Conservation (phyloP, 2,329 filamentous ascomycete genomes). For the Scytalidium sp. region DNA sequence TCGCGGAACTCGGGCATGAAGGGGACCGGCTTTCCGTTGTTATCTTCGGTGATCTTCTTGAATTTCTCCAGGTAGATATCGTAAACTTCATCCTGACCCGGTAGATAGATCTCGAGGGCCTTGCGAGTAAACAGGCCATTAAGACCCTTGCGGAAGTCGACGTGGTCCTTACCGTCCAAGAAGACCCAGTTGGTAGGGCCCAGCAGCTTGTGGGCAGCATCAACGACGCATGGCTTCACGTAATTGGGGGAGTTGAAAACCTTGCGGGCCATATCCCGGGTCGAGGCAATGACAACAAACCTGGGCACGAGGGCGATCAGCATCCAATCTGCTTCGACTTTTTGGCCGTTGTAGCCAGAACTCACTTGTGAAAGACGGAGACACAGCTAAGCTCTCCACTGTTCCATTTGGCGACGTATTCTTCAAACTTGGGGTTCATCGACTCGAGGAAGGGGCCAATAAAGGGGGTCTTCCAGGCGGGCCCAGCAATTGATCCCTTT, state of each 20-base stretch:
- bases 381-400: slow-evolving; percentile 93
- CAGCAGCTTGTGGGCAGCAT: slow-evolving; percentile 89
- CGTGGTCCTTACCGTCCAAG: slow-evolving; percentile 89
- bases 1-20: slow-evolving; percentile 95
- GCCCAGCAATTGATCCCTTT: slow-evolving; percentile 75
- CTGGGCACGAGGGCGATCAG: slow-evolving; percentile 39
- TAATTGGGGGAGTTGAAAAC: slow-evolving; percentile 91
- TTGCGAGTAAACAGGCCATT: slow-evolving; percentile 92
- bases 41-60: slow-evolving; percentile 69
- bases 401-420: slow-evolving; percentile 90
- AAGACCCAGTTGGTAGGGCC: slow-evolving; percentile 96
- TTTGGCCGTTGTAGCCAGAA: not conserved
- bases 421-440: slow-evolving; percentile 84
- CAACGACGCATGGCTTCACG: slow-evolving; percentile 95
- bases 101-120: slow-evolving; percentile 84
- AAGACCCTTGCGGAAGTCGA: slow-evolving; percentile 95
- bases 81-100: slow-evolving; percentile 90
- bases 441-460: slow-evolving; percentile 96
- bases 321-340: not conserved
- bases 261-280: slow-evolving; percentile 92
- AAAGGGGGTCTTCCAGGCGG: slow-evolving; percentile 74
- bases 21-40: slow-evolving; percentile 69
- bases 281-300: slow-evolving; percentile 95
- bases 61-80: slow-evolving; percentile 81
- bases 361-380: slow-evolving; percentile 98